Evolutionary conservation across 148 eudicot species (phyloP).

Genomic region (Camellia lanceoleosa): DNA sequence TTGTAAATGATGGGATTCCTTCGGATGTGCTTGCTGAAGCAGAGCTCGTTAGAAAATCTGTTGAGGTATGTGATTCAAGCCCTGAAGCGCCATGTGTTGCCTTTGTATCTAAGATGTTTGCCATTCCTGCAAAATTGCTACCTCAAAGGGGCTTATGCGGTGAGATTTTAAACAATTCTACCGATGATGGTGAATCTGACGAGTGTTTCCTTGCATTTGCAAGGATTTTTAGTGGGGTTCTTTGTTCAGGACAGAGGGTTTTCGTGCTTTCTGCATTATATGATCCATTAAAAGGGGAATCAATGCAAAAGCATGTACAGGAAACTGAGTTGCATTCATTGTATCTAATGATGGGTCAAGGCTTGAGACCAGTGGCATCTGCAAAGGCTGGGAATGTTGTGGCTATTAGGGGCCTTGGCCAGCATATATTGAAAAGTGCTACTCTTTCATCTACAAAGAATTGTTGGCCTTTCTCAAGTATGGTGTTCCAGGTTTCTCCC

Average conservation of each 20-base stretch:
- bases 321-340: slow-evolving; percentile 75
- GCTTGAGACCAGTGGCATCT: slow-evolving; percentile 57
- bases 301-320: slow-evolving; percentile 74
- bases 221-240: slow-evolving; percentile 83
- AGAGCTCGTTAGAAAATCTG: slow-evolving; percentile 69
- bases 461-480: slow-evolving; percentile 94
- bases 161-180: slow-evolving; percentile 39
- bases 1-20: slow-evolving; percentile 31
- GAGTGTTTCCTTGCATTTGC: slow-evolving; percentile 99
- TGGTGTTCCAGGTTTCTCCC: slow-evolving; percentile 92
- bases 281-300: slow-evolving; percentile 76
- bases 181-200: slow-evolving; percentile 65
- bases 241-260: slow-evolving; percentile 58
- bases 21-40: slow-evolving; percentile 65
- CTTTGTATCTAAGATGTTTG: slow-evolving; percentile 97
- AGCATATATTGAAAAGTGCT: slow-evolving; percentile 85
- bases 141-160: slow-evolving; percentile 59
- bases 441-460: slow-evolving; percentile 85
- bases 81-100: slow-evolving; percentile 81
- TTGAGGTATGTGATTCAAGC: slow-evolving; percentile 69
- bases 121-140: slow-evolving; percentile 68
- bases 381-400: slow-evolving; percentile 85
- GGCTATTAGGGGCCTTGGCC: slow-evolving; percentile 91
- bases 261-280: slow-evolving; percentile 84
- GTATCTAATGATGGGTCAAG: slow-evolving; percentile 96